A percentile compares a stretch with the other conserved stretches of the same genome.
Conservation (phyloP, 768 basidiomycete genomes). For the Arthromyces matolae region DNA sequence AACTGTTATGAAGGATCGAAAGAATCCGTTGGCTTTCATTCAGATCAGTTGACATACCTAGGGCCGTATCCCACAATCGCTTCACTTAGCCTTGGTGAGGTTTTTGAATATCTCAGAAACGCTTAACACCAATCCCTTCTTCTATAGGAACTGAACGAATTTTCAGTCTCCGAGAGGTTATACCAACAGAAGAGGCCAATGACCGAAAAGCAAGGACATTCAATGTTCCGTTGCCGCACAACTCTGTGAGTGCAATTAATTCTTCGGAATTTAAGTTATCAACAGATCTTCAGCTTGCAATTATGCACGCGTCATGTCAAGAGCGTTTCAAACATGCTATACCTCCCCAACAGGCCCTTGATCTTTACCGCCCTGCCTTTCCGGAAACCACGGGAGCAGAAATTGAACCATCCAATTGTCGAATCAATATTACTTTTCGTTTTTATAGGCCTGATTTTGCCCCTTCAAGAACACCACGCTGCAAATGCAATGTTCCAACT, state of each 20-base stretch:
- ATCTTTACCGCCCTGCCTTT: constrained; percentile 62
- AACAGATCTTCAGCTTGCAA: constrained; percentile 50
- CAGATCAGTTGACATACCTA: constrained; percentile 76
- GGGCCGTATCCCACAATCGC: constrained; percentile 86
- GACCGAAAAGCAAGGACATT: constrained; percentile 65
- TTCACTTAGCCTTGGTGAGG: constrained; percentile 72
- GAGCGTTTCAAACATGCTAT: constrained; percentile 79
- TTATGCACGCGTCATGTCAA: constrained; percentile 86
- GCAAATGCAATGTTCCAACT: constrained; percentile 69
- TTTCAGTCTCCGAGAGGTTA: constrained; percentile 75
- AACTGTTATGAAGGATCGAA: constrained; percentile 83
- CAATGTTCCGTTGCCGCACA: constrained; percentile 73
- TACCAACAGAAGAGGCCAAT: constrained; percentile 57
- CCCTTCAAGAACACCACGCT: constrained; percentile 61
- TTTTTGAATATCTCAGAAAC: background rate
- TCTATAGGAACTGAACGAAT: constrained; percentile 57
- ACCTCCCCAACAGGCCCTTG: constrained; percentile 67
- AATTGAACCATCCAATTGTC: constrained; percentile 54
- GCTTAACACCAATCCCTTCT: background rate
- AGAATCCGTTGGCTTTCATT: constrained; percentile 79
- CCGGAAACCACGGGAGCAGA: constrained; percentile 29
- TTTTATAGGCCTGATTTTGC: constrained; percentile 83
- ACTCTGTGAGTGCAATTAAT: constrained; percentile 64
- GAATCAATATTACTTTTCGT: constrained; percentile 84
- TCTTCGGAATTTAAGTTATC: constrained; percentile 1